A percentile compares a stretch with the other conserved stretches of the same genome.
phyloP scores from a whole-genome alignment of 306 rosid genomes.

The Fragaria iinumae region DNA sequence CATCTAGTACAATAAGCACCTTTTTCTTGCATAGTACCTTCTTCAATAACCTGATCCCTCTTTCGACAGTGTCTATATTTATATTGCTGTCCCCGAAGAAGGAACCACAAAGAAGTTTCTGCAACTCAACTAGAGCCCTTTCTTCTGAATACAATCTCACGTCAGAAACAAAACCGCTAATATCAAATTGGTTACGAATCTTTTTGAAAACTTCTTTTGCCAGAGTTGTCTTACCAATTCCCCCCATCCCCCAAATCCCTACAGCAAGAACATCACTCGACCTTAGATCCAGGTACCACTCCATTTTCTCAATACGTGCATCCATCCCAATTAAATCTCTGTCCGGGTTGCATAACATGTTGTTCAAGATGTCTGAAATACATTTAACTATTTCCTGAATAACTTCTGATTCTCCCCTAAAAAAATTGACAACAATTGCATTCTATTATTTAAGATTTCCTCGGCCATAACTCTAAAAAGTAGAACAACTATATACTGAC shows the following conservation, averaged over 20 bases:
- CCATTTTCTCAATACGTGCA: neutral
- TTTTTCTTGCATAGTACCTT: neutral
- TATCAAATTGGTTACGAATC: neutral
- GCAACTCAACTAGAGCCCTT: neutral
- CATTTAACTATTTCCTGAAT: neutral
- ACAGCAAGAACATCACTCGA: neutral
- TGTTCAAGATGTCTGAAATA: neutral
- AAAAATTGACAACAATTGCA: neutral
- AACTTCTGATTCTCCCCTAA: neutral
- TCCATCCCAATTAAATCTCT: constrained; percentile 5
- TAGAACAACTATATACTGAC: neutral
- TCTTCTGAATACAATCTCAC: neutral
- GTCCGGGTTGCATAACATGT: neutral
- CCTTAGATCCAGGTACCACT: neutral
- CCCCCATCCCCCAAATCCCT: constrained; percentile 9
- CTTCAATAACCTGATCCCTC: neutral
- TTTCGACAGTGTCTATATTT: neutral
- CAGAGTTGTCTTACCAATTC: constrained; percentile 2
- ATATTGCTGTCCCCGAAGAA: neutral
- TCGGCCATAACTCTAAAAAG: no score
- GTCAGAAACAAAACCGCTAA: neutral
- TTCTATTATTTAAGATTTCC: neutral
- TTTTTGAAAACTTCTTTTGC: neutral
- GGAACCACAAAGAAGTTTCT: neutral
- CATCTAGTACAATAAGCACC: constrained; percentile 12